phyloP scores from a whole-genome alignment of 805 yeast genomes.

The Soucietia sequanensis region DNA sequence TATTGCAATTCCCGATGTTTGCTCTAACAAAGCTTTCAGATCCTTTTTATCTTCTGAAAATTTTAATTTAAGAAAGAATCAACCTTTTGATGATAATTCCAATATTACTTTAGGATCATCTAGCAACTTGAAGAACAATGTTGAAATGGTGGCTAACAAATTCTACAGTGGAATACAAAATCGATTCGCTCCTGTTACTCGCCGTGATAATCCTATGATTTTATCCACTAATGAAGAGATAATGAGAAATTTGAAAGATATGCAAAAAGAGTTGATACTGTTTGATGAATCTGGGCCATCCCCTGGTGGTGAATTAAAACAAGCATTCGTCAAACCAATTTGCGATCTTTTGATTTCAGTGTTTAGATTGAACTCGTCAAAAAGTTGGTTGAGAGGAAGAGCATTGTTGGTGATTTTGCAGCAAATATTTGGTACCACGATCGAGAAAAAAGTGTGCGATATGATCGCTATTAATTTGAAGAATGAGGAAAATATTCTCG shows the following conservation, averaged over 20 bases:
- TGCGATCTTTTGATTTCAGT: constrained; percentile 71
- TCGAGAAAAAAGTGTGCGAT: constrained; percentile 64
- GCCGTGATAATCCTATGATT: too few relatives aligned
- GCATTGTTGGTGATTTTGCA: constrained; percentile 80
- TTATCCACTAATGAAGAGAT: constrained; percentile 13
- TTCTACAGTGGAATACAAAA: constrained; percentile 30
- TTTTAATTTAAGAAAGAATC: constrained; percentile 38
- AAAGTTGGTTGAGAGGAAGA: constrained; percentile 80
- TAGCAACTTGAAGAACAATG: constrained; percentile 13
- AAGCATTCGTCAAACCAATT: constrained; percentile 70
- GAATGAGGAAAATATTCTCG: constrained; percentile 47
- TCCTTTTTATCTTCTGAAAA: constrained; percentile 74
- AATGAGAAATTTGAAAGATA: constrained; percentile 38
- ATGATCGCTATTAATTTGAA: constrained; percentile 34
- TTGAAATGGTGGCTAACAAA: constrained; percentile 32
- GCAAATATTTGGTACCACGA: constrained; percentile 83
- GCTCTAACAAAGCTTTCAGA: constrained; percentile 70
- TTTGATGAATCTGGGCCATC: constrained; percentile 42
- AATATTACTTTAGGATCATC: constrained; percentile 3
- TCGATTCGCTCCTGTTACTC: constrained; percentile 5
- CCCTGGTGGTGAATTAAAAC: constrained; percentile 7
- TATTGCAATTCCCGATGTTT: constrained; percentile 63
- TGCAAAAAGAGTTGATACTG: constrained; percentile 54
- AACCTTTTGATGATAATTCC: constrained; percentile 22
- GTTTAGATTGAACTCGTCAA: constrained; percentile 63